Evolutionary conservation across 768 basidiomycete genomes (phyloP).

Genomic region (Pisolithus microcarpus): DNA sequence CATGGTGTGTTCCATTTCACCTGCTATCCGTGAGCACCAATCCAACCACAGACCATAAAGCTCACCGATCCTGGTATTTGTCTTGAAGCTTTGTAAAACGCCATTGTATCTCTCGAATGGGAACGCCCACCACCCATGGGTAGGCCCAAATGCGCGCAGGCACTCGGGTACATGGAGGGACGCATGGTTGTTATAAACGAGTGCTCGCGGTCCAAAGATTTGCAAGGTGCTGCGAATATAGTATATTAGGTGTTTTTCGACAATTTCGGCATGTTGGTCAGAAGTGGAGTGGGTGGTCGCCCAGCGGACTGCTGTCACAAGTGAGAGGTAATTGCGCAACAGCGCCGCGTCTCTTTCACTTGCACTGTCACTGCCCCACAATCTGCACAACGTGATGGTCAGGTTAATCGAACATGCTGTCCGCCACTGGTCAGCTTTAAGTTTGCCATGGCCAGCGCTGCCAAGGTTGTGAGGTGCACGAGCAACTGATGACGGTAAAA

Average conservation of each 20-base stretch:
- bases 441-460: conserved; percentile 26
- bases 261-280: neutral
- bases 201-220: neutral
- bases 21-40: too few species aligned
- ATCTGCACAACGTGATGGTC: conserved; percentile 22
- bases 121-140: conserved; percentile 21
- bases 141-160: conserved; percentile 22
- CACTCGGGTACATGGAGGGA: conserved; percentile 30
- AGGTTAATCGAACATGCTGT: conserved; percentile 19
- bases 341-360: neutral
- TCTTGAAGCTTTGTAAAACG: conserved; percentile 22
- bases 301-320: neutral
- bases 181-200: conserved; percentile 32
- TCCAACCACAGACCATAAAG: too few species aligned
- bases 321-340: neutral
- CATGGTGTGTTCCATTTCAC: too few species aligned
- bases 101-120: conserved; percentile 28
- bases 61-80: conserved; percentile 28
- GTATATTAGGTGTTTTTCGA: neutral
- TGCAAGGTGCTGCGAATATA: neutral
- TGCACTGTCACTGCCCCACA: conserved; percentile 17
- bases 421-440: conserved; percentile 26
- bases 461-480: conserved; percentile 27
- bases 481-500: conserved; percentile 14
- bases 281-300: conserved; percentile 1